Conservation (phyloP, 2,329 filamentous ascomycete species). For the Cladophialophora immunda region DNA sequence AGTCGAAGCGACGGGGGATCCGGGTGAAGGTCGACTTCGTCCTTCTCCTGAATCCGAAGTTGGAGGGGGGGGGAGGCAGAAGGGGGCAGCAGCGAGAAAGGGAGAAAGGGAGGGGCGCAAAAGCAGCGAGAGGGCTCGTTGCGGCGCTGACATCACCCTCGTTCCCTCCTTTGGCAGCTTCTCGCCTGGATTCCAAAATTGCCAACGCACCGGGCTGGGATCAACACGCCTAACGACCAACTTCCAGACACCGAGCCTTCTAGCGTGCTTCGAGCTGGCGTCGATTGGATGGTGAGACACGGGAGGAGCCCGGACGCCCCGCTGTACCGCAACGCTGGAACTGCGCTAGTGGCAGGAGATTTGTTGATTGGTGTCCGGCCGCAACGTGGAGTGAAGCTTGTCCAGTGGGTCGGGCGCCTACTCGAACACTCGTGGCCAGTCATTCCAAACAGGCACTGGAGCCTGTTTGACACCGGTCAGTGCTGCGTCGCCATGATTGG, state of each 20-base stretch:
- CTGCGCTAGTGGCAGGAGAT: constrained; percentile 13
- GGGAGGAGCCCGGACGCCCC: constrained; percentile 18
- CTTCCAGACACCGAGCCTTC: constrained; percentile 7
- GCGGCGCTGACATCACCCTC: constrained; percentile 12
- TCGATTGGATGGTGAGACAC: constrained; percentile 25
- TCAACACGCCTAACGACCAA: constrained; percentile 9
- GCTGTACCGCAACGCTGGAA: constrained; percentile 38
- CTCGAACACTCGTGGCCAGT: constrained; percentile 33
- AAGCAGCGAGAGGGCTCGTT: constrained; percentile 11
- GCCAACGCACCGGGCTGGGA: constrained; percentile 13
- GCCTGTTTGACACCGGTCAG: constrained; percentile 22
- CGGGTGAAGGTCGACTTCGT: not conserved
- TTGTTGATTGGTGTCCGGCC: constrained; percentile 17
- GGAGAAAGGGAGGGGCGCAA: not conserved
- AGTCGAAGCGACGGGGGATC: constrained; percentile 11
- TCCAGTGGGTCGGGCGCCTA: constrained; percentile 31
- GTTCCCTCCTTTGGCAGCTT: not conserved
- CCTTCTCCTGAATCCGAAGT: constrained; percentile 14
- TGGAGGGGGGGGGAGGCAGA: too few species aligned
- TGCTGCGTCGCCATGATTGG: not conserved
- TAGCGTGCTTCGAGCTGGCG: constrained; percentile 23
- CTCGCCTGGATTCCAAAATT: constrained; percentile 2
- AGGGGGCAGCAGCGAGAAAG: too few species aligned
- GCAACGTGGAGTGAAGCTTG: not conserved
- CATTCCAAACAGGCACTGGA: constrained; percentile 8